Evolutionary conservation across 208 protist species (phyloP).

Genomic region (Novymonas esmeraldas): DNA sequence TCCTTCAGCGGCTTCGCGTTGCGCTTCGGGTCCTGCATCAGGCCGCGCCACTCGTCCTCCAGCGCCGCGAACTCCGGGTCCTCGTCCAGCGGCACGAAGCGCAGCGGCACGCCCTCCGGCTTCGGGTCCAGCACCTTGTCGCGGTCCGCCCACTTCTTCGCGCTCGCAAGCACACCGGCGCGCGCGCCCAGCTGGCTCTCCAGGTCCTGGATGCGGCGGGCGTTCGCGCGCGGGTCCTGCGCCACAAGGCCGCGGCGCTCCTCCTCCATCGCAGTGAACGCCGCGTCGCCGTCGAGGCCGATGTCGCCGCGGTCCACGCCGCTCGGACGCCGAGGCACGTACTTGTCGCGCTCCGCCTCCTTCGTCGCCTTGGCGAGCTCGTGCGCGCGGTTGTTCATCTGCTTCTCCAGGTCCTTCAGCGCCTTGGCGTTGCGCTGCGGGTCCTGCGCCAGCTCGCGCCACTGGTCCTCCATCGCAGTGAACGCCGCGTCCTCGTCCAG

Average conservation of each 20-base stretch:
- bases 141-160: slow-evolving; percentile 41
- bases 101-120: slow-evolving; percentile 53
- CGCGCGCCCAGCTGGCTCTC: too few relatives aligned
- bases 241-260: slow-evolving; percentile 39
- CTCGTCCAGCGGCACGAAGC: slow-evolving; percentile 37
- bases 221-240: slow-evolving; percentile 44
- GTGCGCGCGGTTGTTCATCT: slow-evolving; percentile 43
- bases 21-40: slow-evolving; percentile 13
- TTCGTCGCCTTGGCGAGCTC: slow-evolving; percentile 33
- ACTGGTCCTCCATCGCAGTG: slow-evolving; percentile 24
- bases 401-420: slow-evolving; percentile 29
- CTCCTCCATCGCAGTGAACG: slow-evolving; percentile 36
- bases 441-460: slow-evolving; percentile 26
- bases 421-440: slow-evolving; percentile 30
- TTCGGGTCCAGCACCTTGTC: slow-evolving; percentile 31
- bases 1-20: slow-evolving; percentile 27
- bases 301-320: slow-evolving; percentile 25
- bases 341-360: slow-evolving; percentile 15
- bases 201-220: slow-evolving; percentile 31
- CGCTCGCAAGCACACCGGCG: slow-evolving; percentile 41
- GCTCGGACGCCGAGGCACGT: slow-evolving; percentile 10
- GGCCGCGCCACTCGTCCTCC: slow-evolving; percentile 24
- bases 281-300: slow-evolving; percentile 38
- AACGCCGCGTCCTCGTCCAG: slow-evolving; percentile 47
- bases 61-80: slow-evolving; percentile 33